Evolutionary conservation across 225 moss, liverwort and hornwort species (phyloP).

Genomic region (Sphagnum contortum): DNA sequence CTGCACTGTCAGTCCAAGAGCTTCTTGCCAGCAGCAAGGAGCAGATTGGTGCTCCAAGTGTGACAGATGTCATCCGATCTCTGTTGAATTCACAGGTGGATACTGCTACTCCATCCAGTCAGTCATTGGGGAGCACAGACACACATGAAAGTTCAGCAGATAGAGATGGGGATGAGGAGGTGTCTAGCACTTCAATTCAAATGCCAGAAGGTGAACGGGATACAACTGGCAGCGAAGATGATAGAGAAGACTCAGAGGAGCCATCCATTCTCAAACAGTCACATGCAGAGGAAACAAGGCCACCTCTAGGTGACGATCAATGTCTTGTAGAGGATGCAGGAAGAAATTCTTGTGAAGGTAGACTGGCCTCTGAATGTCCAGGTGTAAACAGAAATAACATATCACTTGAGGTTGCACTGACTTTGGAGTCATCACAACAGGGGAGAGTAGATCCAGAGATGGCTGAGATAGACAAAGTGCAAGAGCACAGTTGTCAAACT

Average conservation of each 20-base stretch:
- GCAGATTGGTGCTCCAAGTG: not conserved
- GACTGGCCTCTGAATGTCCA: no score
- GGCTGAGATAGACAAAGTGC: not conserved
- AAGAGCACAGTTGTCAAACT: not conserved
- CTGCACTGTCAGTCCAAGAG: not conserved
- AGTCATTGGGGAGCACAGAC: not conserved
- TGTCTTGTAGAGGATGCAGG: no score
- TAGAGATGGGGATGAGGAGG: not conserved
- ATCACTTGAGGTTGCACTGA: no score
- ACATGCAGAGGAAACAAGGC: no score
- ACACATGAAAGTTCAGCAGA: not conserved
- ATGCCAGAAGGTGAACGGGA: not conserved
- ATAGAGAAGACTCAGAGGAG: not conserved
- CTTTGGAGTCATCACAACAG: not conserved
- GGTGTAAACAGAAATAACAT: no score
- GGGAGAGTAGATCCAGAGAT: not conserved
- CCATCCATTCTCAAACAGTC: not conserved
- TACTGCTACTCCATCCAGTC: not conserved
- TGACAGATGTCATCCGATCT: not conserved
- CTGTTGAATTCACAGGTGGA: not conserved
- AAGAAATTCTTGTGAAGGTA: no score
- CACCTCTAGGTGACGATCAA: no score
- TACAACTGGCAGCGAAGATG: not conserved
- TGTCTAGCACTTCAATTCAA: not conserved
- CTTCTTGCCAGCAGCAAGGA: constrained; percentile 1